These are phyloP conservation scores for Castanea sativa DNA, from an alignment of 306 rosid species.

Conservation along the genomic window DNA sequence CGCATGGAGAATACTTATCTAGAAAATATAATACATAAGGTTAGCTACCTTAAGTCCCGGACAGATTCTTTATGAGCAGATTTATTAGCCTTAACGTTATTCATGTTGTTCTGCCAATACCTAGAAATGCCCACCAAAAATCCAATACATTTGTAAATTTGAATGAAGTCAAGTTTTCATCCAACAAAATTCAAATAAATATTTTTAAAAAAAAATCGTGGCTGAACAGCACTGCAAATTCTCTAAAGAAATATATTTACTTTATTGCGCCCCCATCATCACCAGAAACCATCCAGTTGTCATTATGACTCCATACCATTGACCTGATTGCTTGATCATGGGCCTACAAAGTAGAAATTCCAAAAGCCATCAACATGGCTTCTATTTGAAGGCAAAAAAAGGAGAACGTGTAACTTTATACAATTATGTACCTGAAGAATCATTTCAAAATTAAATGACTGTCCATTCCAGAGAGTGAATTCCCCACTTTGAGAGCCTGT, in stretches of 20 bases:
- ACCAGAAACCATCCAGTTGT: conserved; percentile 99
- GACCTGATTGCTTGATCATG: conserved; percentile 99
- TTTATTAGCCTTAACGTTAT: conserved; percentile 95
- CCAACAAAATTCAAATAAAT: conserved; percentile 3
- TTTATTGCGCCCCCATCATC: conserved; percentile 98
- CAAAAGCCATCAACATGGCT: conserved; percentile 19
- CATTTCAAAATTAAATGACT: conserved; percentile 97
- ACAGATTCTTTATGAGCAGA: conserved; percentile 99
- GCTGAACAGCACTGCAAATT: conserved; percentile 12
- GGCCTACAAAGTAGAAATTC: conserved; percentile 51
- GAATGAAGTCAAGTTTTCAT: conserved; percentile 5
- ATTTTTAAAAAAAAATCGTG: conserved; percentile 4
- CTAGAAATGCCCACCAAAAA: conserved; percentile 38
- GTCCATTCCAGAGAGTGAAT: conserved; percentile 99
- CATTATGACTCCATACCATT: conserved; percentile 99
- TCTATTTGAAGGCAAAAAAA: neutral
- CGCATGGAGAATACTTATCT: conserved; percentile 8
- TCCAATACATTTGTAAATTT: conserved; percentile 5
- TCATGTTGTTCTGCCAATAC: conserved; percentile 99
- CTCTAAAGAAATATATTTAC: conserved; percentile 43
- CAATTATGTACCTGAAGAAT: conserved; percentile 78
- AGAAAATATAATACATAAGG: conserved; percentile 2
- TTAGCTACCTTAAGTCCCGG: conserved; percentile 80
- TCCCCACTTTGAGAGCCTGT: conserved; percentile 99
- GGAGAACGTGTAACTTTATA: neutral